These are phyloP conservation scores for Aspergillaceae sp. DNA, from an alignment of 2,329 filamentous ascomycete genomes.

Conservation along the genomic window DNA sequence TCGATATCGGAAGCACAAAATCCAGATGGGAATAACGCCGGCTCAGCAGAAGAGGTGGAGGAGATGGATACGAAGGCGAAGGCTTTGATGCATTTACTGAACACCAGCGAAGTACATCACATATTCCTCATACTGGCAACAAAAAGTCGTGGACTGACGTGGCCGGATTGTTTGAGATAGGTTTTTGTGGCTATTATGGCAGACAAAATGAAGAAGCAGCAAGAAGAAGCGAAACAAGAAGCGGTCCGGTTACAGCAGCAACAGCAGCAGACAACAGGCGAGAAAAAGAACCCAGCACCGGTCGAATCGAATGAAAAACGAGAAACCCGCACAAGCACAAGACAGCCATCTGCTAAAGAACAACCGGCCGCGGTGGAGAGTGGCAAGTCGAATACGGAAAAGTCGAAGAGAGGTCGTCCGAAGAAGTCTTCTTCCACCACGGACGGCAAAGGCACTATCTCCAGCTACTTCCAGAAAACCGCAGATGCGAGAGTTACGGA, in stretches of 20 bases:
- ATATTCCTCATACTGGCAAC: constrained; percentile 3
- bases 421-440: constrained; percentile 16
- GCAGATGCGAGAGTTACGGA: constrained; percentile 47
- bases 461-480: constrained; percentile 53
- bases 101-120: constrained; percentile 34
- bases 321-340: constrained; percentile 24
- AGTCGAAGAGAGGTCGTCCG: constrained; percentile 17
- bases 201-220: constrained; percentile 42
- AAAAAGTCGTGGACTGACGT: neutral
- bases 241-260: constrained; percentile 24
- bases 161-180: constrained; percentile 14
- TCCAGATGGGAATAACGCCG: constrained; percentile 16
- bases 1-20: constrained; percentile 6
- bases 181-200: constrained; percentile 44
- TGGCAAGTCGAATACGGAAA: constrained; percentile 10
- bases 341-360: constrained; percentile 12
- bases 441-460: constrained; percentile 39
- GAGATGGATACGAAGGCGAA: constrained; percentile 38
- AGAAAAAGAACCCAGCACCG: constrained; percentile 18
- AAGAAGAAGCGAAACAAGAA: constrained; percentile 33
- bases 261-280: constrained; percentile 16
- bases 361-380: constrained; percentile 10
- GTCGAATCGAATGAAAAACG: constrained; percentile 15
- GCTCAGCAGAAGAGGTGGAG: constrained; percentile 22
- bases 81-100: constrained; percentile 37